These are phyloP conservation scores for Solanum tarapatanum DNA, from an alignment of 257 asterid species.

Conservation along the genomic window DNA sequence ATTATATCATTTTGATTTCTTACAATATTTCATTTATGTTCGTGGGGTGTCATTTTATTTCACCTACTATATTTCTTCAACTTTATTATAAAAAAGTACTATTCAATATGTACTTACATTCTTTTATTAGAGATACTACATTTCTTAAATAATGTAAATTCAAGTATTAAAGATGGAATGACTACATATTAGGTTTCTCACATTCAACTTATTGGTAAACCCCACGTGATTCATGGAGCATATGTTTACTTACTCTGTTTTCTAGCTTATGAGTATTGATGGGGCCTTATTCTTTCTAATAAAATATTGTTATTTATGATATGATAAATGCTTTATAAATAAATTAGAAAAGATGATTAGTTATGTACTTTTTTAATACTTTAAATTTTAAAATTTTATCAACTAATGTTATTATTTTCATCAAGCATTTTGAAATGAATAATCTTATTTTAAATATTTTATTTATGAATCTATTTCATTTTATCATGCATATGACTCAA, in stretches of 20 bases:
- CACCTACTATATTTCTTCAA: not conserved
- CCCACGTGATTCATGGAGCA: not conserved
- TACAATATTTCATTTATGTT: not conserved
- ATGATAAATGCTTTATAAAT: no score
- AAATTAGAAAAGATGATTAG: not conserved
- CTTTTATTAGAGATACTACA: not conserved
- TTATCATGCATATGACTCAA: not conserved
- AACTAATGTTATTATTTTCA: not conserved
- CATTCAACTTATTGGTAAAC: not conserved
- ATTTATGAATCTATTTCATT: not conserved
- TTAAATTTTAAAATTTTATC: no score
- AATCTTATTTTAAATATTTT: no score
- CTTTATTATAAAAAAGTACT: not conserved
- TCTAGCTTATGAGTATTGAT: not conserved
- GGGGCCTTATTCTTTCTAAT: not conserved
- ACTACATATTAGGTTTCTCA: no score
- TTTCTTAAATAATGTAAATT: no score
- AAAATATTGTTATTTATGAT: no score
- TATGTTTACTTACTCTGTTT: not conserved
- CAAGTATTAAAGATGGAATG: not conserved
- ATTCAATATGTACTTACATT: not conserved
- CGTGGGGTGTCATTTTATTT: not conserved
- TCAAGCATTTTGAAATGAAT: not conserved
- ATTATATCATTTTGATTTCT: not conserved
- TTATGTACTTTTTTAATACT: not conserved